Evolutionary conservation across 2,329 filamentous ascomycete genomes (phyloP).

Genomic region (Scedosporium minutisporum): DNA sequence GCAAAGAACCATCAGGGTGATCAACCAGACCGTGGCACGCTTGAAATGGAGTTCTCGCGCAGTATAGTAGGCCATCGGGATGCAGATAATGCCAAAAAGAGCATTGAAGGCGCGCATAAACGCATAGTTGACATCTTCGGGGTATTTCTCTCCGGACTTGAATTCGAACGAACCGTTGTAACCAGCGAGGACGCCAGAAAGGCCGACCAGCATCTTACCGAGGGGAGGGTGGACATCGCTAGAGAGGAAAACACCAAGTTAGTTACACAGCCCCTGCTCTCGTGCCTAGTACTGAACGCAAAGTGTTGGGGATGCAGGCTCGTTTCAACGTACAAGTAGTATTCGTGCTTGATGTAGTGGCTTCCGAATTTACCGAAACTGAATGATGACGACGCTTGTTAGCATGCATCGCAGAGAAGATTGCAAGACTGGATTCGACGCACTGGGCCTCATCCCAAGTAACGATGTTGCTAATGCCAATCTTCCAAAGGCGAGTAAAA

Average conservation of each 20-base stretch:
- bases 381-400: constrained; percentile 4
- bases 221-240: constrained; percentile 73
- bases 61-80: constrained; percentile 92
- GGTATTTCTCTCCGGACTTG: constrained; percentile 95
- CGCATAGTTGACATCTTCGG: constrained; percentile 87
- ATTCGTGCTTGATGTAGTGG: constrained; percentile 97
- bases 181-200: constrained; percentile 90
- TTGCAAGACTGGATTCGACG: constrained; percentile 19
- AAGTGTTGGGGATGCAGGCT: not conserved
- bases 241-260: constrained; percentile 4
- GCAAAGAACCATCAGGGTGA: constrained; percentile 93
- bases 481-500: constrained; percentile 61
- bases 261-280: constrained; percentile 6
- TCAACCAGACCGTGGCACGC: constrained; percentile 82
- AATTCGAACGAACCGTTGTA: constrained; percentile 99
- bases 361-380: constrained; percentile 97
- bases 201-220: constrained; percentile 95
- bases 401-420: not conserved
- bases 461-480: constrained; percentile 57
- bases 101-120: constrained; percentile 99
- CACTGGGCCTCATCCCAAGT: constrained; percentile 61
- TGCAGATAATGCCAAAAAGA: constrained; percentile 82
- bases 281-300: not conserved
- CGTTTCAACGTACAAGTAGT: constrained; percentile 60
- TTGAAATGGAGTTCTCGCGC: constrained; percentile 82